Conservation (phyloP, 2,329 filamentous ascomycete species). For the Colletotrichum costaricense region DNA sequence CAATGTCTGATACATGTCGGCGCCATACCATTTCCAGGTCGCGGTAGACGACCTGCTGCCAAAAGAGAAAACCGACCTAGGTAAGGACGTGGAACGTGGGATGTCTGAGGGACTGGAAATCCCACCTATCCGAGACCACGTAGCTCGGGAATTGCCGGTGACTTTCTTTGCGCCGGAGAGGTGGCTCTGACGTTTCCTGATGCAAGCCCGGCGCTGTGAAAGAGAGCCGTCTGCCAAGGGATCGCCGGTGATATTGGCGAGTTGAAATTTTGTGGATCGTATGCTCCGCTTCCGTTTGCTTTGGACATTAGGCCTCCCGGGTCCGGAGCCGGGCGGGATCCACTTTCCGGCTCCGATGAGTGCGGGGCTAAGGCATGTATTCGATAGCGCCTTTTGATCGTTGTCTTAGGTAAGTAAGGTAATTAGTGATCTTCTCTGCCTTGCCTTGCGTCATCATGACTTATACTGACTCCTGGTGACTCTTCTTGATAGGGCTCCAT, state of each 20-base stretch:
- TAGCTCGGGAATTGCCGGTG: not conserved
- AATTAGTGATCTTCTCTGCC: not conserved
- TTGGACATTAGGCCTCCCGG: not conserved
- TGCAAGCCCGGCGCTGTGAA: not conserved
- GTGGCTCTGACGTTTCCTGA: not conserved
- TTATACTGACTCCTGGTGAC: not conserved
- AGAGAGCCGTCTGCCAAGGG: not conserved
- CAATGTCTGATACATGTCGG: too few species aligned
- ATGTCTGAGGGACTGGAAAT: not conserved
- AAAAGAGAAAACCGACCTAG: not conserved
- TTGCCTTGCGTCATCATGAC: not conserved
- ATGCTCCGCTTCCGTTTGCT: not conserved
- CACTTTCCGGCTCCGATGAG: not conserved
- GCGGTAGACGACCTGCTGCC: not conserved
- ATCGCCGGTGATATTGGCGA: not conserved
- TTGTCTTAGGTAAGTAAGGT: too few species aligned
- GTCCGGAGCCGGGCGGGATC: not conserved
- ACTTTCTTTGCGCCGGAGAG: not conserved
- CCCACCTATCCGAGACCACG: conserved; percentile 3
- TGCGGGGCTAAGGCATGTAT: not conserved
- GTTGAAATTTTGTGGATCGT: not conserved
- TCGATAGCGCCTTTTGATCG: not conserved
- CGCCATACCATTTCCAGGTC: not conserved
- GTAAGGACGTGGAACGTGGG: not conserved
- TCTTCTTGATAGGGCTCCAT: not conserved